These are phyloP conservation scores for Fusarium sp. DNA, from an alignment of 2,329 filamentous ascomycete genomes.

Conservation along the genomic window DNA sequence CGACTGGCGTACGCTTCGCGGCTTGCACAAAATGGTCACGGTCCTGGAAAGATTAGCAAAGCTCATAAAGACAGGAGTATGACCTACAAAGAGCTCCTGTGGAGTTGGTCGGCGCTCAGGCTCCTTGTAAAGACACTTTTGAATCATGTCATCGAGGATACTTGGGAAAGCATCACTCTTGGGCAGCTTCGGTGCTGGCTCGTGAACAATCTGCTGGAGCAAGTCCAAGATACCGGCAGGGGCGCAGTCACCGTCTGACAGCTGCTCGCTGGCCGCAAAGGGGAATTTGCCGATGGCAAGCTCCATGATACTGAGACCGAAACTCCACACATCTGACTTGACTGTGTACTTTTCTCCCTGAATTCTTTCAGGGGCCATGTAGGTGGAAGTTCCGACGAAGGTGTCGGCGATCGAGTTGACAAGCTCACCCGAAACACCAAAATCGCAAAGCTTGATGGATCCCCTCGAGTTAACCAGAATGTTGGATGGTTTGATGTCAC, in stretches of 20 bases:
- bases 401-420: slow-evolving; percentile 99
- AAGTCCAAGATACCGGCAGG: slow-evolving; percentile 96
- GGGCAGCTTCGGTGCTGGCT: slow-evolving; percentile 90
- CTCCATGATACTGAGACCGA: slow-evolving; percentile 95
- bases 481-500: slow-evolving; percentile 98
- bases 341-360: slow-evolving; percentile 97
- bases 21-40: slow-evolving; percentile 95
- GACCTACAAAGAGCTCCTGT: slow-evolving; percentile 86
- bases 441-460: slow-evolving; percentile 97
- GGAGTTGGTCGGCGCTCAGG: slow-evolving; percentile 91
- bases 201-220: slow-evolving; percentile 96
- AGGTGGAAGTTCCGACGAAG: slow-evolving; percentile 97
- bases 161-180: slow-evolving; percentile 97
- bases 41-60: slow-evolving; percentile 67
- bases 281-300: slow-evolving; percentile 97
- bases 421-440: slow-evolving; percentile 97
- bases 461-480: slow-evolving; percentile 95
- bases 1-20: slow-evolving; percentile 94
- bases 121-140: slow-evolving; percentile 92
- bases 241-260: slow-evolving; percentile 79
- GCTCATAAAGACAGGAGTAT: slow-evolving; percentile 18
- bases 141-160: slow-evolving; percentile 96
- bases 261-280: slow-evolving; percentile 79
- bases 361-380: slow-evolving; percentile 99
- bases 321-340: slow-evolving; percentile 99